Conservation (phyloP, 2,329 filamentous ascomycete species). For the Xylaria sp. region DNA sequence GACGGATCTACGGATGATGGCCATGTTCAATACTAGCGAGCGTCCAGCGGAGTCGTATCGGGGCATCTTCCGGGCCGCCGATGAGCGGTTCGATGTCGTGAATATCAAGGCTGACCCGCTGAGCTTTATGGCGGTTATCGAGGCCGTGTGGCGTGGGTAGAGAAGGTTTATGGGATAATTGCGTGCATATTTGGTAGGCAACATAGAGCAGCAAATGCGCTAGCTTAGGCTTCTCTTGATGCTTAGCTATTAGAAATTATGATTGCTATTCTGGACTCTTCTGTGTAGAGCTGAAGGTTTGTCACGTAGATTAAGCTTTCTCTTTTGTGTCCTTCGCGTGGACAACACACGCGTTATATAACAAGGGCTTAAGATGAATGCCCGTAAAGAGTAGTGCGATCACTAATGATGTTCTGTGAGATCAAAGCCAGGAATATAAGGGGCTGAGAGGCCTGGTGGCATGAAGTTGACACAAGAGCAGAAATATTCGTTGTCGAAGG, state of each 20-base stretch:
- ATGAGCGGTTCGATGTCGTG: conserved; percentile 57
- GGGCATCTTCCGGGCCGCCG: conserved; percentile 56
- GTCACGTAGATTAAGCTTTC: too few species aligned
- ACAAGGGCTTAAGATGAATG: too few species aligned
- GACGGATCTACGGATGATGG: conserved; percentile 62
- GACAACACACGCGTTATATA: too few species aligned
- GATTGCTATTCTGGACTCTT: background rate
- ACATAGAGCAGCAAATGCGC: background rate
- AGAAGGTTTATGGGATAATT: background rate
- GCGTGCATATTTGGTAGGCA: background rate
- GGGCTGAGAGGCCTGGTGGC: too few species aligned
- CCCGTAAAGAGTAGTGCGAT: too few species aligned
- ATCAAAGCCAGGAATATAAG: too few species aligned
- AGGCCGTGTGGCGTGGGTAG: conserved; percentile 51
- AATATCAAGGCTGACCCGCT: conserved; percentile 50
- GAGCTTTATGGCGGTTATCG: conserved; percentile 52
- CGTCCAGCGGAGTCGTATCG: conserved; percentile 58
- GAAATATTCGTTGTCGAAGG: background rate
- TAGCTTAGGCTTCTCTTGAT: background rate
- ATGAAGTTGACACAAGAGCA: background rate
- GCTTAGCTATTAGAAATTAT: background rate
- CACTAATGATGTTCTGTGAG: too few species aligned
- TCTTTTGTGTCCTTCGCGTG: too few species aligned
- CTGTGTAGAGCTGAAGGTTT: background rate
- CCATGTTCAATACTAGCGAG: conserved; percentile 60